These are phyloP conservation scores for Pisolithus albus DNA, from an alignment of 768 basidiomycete species.

Conservation along the genomic window DNA sequence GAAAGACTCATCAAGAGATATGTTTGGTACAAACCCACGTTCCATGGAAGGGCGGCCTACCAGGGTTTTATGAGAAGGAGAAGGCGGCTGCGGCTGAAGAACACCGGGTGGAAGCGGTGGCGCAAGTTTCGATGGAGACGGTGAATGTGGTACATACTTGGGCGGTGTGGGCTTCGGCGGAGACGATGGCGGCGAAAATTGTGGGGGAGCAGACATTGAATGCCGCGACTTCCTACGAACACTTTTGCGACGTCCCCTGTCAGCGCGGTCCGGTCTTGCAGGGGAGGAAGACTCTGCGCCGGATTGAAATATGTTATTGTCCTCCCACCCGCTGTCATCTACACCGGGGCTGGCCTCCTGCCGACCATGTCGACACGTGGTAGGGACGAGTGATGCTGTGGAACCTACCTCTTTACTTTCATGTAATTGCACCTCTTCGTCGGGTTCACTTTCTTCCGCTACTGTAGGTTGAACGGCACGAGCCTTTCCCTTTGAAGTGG, in stretches of 20 bases:
- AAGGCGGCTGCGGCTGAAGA: conserved; percentile 23
- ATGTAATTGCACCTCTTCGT: conserved; percentile 49
- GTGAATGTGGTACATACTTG: conserved; percentile 29
- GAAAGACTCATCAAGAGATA: conserved; percentile 1
- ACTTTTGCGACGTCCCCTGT: conserved; percentile 38
- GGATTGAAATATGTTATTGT: conserved; percentile 85
- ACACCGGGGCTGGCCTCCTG: conserved; percentile 7
- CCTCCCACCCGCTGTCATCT: conserved; percentile 85
- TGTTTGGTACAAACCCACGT: conserved; percentile 10
- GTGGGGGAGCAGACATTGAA: conserved; percentile 67
- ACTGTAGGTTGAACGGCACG: conserved; percentile 39
- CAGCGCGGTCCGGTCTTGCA: conserved; percentile 50
- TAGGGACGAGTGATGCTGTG: neutral
- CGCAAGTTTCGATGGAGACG: conserved; percentile 51
- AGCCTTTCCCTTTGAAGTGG: conserved; percentile 32
- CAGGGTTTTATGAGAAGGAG: conserved; percentile 11
- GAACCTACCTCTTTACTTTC: conserved; percentile 51
- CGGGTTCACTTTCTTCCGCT: conserved; percentile 72
- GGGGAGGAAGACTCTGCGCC: conserved; percentile 88
- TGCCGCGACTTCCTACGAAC: conserved; percentile 51
- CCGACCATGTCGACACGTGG: no score
- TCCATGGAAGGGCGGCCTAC: conserved; percentile 10
- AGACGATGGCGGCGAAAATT: conserved; percentile 39
- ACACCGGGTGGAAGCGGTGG: conserved; percentile 41
- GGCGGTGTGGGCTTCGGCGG: conserved; percentile 26